These are phyloP conservation scores for Claviceps cyperi DNA, from an alignment of 2,329 filamentous ascomycete genomes.

Conservation along the genomic window DNA sequence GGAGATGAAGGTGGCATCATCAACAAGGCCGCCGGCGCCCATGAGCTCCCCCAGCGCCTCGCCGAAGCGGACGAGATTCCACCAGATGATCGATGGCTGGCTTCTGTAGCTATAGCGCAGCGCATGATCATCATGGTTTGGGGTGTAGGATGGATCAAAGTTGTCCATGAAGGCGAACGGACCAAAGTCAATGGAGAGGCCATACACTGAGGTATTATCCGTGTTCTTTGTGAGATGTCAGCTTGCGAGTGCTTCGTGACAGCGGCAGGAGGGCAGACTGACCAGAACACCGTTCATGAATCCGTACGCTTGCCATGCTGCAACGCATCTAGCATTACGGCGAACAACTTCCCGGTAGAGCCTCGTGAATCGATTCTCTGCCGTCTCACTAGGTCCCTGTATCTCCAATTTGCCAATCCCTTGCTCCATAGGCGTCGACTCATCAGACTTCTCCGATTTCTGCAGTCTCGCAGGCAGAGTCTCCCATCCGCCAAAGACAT, in stretches of 20 bases:
- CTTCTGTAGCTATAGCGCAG: constrained; percentile 85
- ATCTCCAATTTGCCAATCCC: constrained; percentile 41
- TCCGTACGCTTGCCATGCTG: constrained; percentile 94
- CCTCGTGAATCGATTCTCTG: constrained; percentile 76
- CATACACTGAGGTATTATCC: constrained; percentile 86
- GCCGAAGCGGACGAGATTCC: constrained; percentile 86
- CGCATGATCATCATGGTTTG: constrained; percentile 87
- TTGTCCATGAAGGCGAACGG: constrained; percentile 97
- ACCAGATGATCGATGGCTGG: constrained; percentile 95
- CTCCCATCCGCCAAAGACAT: constrained; percentile 81
- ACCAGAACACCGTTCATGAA: constrained; percentile 92
- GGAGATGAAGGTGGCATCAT: constrained; percentile 54
- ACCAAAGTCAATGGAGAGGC: constrained; percentile 84
- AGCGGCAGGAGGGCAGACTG: constrained; percentile 5
- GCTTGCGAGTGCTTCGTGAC: not conserved
- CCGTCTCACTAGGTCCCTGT: constrained; percentile 51
- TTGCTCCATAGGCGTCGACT: constrained; percentile 29
- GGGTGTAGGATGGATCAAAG: constrained; percentile 88
- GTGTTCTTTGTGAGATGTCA: constrained; percentile 47
- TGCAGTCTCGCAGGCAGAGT: constrained; percentile 51
- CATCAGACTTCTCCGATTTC: constrained; percentile 32
- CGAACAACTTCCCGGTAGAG: constrained; percentile 79
- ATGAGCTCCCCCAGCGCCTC: constrained; percentile 82
- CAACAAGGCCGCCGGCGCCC: constrained; percentile 58
- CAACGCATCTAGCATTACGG: constrained; percentile 76